A percentile compares a stretch with the other conserved stretches of the same genome.
These are phyloP conservation scores for Hibiscus trionum DNA, from an alignment of 345 rosid species.

Conservation along the genomic window DNA sequence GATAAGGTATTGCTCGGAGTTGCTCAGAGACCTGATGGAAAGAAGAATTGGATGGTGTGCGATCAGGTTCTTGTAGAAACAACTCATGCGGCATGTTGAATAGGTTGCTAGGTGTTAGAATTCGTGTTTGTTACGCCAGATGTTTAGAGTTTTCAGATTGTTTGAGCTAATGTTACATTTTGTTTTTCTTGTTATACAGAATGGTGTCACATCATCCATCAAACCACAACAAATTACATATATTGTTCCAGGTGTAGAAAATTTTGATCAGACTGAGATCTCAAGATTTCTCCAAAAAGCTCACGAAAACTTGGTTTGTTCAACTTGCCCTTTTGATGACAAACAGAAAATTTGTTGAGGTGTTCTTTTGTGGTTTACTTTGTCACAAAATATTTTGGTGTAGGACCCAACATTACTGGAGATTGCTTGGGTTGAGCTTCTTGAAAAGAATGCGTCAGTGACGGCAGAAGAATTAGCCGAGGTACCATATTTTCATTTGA, in stretches of 20 bases:
- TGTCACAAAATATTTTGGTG: slow-evolving; percentile 11
- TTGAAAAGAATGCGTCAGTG: slow-evolving; percentile 74
- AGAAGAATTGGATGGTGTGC: slow-evolving; percentile 96
- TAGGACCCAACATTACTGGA: slow-evolving; percentile 83
- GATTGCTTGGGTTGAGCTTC: slow-evolving; percentile 95
- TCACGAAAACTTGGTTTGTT: slow-evolving; percentile 68
- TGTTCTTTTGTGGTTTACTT: slow-evolving; percentile 5
- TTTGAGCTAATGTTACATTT: slow-evolving; percentile 3
- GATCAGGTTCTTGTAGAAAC: slow-evolving; percentile 78
- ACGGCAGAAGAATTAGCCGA: slow-evolving; percentile 84
- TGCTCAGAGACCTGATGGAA: slow-evolving; percentile 82
- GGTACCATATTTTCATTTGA: slow-evolving; percentile 36
- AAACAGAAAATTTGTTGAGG: not conserved
- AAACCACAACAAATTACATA: slow-evolving; percentile 86
- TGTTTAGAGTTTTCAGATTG: slow-evolving; percentile 7
- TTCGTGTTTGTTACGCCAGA: not conserved
- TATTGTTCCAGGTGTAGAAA: slow-evolving; percentile 62
- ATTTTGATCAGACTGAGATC: slow-evolving; percentile 57
- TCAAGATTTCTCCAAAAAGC: slow-evolving; percentile 57
- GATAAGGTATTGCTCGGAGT: slow-evolving; percentile 75
- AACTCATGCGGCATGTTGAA: slow-evolving; percentile 37
- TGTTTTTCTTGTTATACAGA: slow-evolving; percentile 35
- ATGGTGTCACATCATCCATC: slow-evolving; percentile 66
- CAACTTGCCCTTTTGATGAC: slow-evolving; percentile 15
- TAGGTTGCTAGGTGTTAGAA: slow-evolving; percentile 49